Conservation (phyloP, 345 rosid species). For the Cochlearia excelsa region DNA sequence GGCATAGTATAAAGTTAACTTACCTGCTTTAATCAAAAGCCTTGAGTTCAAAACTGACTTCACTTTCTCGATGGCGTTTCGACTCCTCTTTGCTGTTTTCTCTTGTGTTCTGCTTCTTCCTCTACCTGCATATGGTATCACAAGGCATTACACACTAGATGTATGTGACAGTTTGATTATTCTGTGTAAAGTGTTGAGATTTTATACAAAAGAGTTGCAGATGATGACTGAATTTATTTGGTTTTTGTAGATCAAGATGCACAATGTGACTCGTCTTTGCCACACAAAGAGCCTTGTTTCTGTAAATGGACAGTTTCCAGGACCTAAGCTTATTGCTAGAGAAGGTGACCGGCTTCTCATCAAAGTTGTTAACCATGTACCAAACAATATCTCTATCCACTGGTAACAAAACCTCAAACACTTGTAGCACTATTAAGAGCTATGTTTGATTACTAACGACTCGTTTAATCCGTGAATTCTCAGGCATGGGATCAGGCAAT, state of each 20-base stretch:
- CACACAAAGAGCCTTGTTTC: conserved; percentile 68
- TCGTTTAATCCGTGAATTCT: conserved; percentile 16
- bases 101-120: background rate
- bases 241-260: conserved; percentile 47
- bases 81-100: background rate
- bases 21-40: too few species aligned
- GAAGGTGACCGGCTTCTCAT: conserved; percentile 69
- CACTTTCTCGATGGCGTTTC: background rate
- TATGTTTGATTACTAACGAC: conserved; percentile 14
- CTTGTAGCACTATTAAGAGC: conserved; percentile 5
- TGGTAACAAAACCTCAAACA: conserved; percentile 44
- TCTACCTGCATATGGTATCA: background rate
- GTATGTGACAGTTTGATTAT: conserved; percentile 1
- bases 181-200: conserved; percentile 8
- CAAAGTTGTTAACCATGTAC: conserved; percentile 65
- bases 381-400: conserved; percentile 62
- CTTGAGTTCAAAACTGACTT: too few species aligned
- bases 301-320: conserved; percentile 67
- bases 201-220: background rate
- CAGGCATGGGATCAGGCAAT: conserved; percentile 77
- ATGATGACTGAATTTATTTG: conserved; percentile 4
- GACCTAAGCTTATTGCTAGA: conserved; percentile 63
- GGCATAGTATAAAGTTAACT: background rate
- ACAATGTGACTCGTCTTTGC: conserved; percentile 63
- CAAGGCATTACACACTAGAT: background rate